Evolutionary conservation across 805 yeast genomes (phyloP), one percentile per base, ranked within the genome.

Genomic region (Yarrowia alimentaria): DNA sequence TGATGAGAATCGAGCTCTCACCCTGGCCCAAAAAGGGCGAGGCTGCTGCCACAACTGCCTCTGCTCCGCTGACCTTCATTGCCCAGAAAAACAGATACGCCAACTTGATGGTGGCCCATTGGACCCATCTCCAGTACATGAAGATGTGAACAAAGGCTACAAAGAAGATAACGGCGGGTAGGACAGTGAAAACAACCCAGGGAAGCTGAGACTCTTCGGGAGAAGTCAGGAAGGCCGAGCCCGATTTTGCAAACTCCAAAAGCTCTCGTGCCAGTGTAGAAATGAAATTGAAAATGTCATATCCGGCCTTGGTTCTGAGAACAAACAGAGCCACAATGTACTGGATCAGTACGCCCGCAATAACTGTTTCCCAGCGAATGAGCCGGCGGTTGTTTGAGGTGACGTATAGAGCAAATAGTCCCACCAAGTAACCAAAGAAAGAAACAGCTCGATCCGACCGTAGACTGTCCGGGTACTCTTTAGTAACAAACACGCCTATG

Each of bases 21-120:
- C 84, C 84, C 56, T 77, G 78, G 40, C 85, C 85, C 56, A 79
- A 70, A 62, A 79, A 79, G 4, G 85, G 85, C 24, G 83, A 75
- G 0, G 83, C 83, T 32, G 83, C 81, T 4, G 83, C 81, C 20
- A 78, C 80, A 38, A 79, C 77, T 20, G 83, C 78, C 60, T 79
- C 85, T 47, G 83, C 81, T 58, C 84, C 85, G 21, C 79, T 71
- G 16, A 78, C 74, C 53, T 71, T 67, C 70, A 78, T 71, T 24
- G 78, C 62, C 82, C 82, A 79, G 68, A 74, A 78, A 68, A 80
- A 78, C 56, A 78, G 72, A 57, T 64, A 64, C 13, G 82, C 78
- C 55, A 77, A 75, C 61, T 79, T 80, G 34, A 71, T 71, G 48
- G 79, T 71, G 37, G 67, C 67, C 84, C 83, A 80, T 60, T 80